A percentile compares a stretch with the other conserved stretches of the same genome.
Conservation (phyloP, 306 rosid genomes). For the Castanea crenata region DNA sequence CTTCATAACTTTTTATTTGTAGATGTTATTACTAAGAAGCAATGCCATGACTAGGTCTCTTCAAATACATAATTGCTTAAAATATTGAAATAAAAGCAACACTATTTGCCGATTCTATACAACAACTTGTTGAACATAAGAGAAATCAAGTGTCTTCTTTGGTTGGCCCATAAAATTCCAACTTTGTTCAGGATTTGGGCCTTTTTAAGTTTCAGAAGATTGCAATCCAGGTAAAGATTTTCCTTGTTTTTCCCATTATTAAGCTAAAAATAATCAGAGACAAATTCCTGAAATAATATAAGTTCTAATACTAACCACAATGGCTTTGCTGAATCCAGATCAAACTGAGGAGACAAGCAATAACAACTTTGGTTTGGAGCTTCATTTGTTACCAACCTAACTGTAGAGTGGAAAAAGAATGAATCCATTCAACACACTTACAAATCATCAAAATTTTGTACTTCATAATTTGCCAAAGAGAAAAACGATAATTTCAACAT, state of each 20-base stretch:
- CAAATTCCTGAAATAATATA: constrained; percentile 3
- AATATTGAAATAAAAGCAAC: background rate
- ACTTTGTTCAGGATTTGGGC: background rate
- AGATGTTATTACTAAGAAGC: background rate
- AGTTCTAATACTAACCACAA: constrained; percentile 61
- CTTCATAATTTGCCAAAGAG: background rate
- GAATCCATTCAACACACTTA: constrained; percentile 17
- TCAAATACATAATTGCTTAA: constrained; percentile 4
- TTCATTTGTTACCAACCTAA: constrained; percentile 63
- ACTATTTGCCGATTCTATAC: background rate
- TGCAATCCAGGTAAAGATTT: background rate
- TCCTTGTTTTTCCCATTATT: background rate
- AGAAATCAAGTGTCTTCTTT: background rate
- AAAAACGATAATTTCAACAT: background rate
- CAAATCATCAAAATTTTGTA: constrained; percentile 13
- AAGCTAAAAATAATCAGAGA: constrained; percentile 6
- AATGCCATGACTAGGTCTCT: constrained; percentile 1
- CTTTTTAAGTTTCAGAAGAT: background rate
- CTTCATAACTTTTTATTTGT: background rate
- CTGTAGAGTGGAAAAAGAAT: constrained; percentile 21
- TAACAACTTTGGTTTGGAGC: constrained; percentile 43
- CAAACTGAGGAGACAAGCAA: constrained; percentile 51
- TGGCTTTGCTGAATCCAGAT: constrained; percentile 57
- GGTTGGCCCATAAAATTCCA: background rate
- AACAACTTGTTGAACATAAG: background rate